These are phyloP conservation scores for Symbiodinium pilosum DNA, from an alignment of 73 alveolate species.

Conservation along the genomic window DNA sequence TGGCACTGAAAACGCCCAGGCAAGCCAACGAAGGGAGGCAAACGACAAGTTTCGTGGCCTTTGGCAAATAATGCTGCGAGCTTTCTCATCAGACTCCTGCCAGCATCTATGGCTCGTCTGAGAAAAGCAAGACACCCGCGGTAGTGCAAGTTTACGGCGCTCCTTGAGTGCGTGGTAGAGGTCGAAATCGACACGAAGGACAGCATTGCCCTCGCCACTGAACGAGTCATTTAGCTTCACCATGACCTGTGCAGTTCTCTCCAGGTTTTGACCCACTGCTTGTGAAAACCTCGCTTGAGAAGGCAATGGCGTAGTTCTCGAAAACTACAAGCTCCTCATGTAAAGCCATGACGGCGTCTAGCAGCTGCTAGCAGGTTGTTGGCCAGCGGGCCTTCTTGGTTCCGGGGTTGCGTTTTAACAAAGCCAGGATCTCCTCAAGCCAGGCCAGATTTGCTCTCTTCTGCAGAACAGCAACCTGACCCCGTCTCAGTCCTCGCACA, in stretches of 20 bases:
- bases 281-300: no score
- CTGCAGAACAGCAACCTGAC: not conserved
- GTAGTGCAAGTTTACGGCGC: not conserved
- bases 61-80: not conserved
- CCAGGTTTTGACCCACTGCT: not conserved
- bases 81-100: not conserved
- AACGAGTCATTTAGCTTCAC: slow-evolving; percentile 79
- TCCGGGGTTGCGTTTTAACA: slow-evolving; percentile 50
- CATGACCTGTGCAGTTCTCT: slow-evolving; percentile 18
- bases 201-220: slow-evolving; percentile 91
- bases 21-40: not conserved
- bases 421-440: slow-evolving; percentile 36
- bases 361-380: not conserved
- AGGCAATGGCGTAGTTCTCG: no score
- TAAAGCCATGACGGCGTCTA: no score
- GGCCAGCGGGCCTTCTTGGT: slow-evolving; percentile 20
- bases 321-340: no score
- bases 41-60: not conserved
- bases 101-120: not conserved
- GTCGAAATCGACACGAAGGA: slow-evolving; percentile 25
- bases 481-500: slow-evolving; percentile 12
- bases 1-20: no score
- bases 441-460: not conserved
- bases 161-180: slow-evolving; percentile 16
- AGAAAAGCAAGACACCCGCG: no score